Evolutionary conservation across 257 asterid genomes (phyloP).

Genomic region (Ligustrum vulgare): DNA sequence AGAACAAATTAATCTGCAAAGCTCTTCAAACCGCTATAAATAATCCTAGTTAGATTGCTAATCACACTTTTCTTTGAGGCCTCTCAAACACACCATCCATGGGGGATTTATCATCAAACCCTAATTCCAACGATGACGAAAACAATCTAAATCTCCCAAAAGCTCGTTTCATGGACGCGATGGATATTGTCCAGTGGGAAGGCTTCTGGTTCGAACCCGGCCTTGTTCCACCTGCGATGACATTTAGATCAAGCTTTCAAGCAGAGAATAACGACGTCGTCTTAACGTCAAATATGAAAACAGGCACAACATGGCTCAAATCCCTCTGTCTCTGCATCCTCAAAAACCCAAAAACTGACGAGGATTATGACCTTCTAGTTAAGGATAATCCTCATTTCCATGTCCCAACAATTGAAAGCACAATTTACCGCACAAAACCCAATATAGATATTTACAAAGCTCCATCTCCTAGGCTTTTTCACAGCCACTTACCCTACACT

Average conservation of each 20-base stretch:
- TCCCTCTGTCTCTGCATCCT: slow-evolving; percentile 35
- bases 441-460: slow-evolving; percentile 6
- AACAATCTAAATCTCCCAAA: slow-evolving; percentile 15
- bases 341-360: neutral
- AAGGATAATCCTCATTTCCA: slow-evolving; percentile 35
- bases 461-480: slow-evolving; percentile 33
- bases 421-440: slow-evolving; percentile 23
- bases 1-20: neutral
- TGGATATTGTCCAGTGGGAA: slow-evolving; percentile 34
- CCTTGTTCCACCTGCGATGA: slow-evolving; percentile 29
- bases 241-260: slow-evolving; percentile 28
- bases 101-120: neutral
- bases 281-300: slow-evolving; percentile 35
- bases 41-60: neutral
- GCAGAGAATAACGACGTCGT: slow-evolving; percentile 36
- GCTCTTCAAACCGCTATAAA: neutral
- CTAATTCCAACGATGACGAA: neutral
- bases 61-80: neutral
- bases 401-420: slow-evolving; percentile 36
- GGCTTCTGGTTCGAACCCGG: slow-evolving; percentile 36
- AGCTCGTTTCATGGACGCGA: slow-evolving; percentile 29
- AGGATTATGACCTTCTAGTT: slow-evolving; percentile 22
- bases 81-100: neutral
- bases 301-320: slow-evolving; percentile 56
- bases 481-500: slow-evolving; percentile 36